Evolutionary conservation across 108 stramenopile genomes (phyloP), one percentile per base, ranked within the genome.

Genomic region (Skeletonema marinoi): DNA sequence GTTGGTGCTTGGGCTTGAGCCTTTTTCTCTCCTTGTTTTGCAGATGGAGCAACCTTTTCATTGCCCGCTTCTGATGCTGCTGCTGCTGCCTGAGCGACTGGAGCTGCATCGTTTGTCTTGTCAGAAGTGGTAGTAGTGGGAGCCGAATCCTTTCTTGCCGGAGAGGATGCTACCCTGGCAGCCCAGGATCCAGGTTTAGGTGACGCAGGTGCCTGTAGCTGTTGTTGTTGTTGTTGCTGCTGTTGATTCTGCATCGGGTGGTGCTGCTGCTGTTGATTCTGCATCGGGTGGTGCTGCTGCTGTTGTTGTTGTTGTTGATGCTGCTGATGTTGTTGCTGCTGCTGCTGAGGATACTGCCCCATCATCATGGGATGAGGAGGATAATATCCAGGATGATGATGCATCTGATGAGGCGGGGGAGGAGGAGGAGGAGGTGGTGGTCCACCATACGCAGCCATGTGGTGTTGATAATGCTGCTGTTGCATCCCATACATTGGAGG

Each of bases 281-380:
- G n/a, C n/a, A n/a, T n/a, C n/a, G n/a, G 61, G 0, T 25, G 25
- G 0, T 44, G 61, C 19, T 44, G 61, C 61, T 44, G 61, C 0
- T 44, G 61, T 5, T 13, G 61, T 36, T 36, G 46, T 3, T 48
- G 46, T 48, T 48, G 46, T 16, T 48, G 46, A 2, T 14, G 46
- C 3, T 44, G 61, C 61, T 44, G 61, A 19, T 44, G 61, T 5
- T 25, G 25, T 0, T 44, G 61, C 19, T 44, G 61, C 61, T 44
- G 61, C 0, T 44, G 61, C n/a, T 13, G 61, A 35, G 38, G 61
- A 35, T 44, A 44, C n/a, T 44, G 61, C 17, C 32, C 41, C 61
- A 63, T 63, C 61, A 63, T 63, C 61, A 44, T 63, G 61, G 61
- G 61, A 44, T 35, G 61, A 44, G 38, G 61, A 14, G 11, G 61